phyloP scores from a whole-genome alignment of 306 rosid species.

The peach (Prunus persica) region Prunus_persica_NCBIv2 NC_034009.1:36248001-36248500 shows the following conservation, averaged over 20 bases:
- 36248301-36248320: constrained; percentile 89
- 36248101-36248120: constrained; percentile 85
- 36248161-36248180: constrained; percentile 84
- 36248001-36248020: constrained; percentile 10
- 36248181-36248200: constrained; percentile 86
- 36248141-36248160: constrained; percentile 65
- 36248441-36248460: background rate
- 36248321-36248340: constrained; percentile 80
- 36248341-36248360: constrained; percentile 64
- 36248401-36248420: background rate
- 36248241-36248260: constrained; percentile 94
- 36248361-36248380: constrained; percentile 49
- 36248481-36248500: constrained; percentile 88
- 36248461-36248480: constrained; percentile 1
- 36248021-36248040: background rate
- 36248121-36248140: constrained; percentile 76
- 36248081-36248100: constrained; percentile 72
- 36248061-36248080: background rate
- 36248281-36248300: constrained; percentile 97
- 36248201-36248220: constrained; percentile 98
- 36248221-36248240: constrained; percentile 98
- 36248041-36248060: too few relatives aligned
- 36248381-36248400: background rate
- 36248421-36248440: constrained; percentile 1
- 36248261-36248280: constrained; percentile 91